Base-by-base conservation (phyloP, 208 protist species). In the Leishmania major region DNA sequence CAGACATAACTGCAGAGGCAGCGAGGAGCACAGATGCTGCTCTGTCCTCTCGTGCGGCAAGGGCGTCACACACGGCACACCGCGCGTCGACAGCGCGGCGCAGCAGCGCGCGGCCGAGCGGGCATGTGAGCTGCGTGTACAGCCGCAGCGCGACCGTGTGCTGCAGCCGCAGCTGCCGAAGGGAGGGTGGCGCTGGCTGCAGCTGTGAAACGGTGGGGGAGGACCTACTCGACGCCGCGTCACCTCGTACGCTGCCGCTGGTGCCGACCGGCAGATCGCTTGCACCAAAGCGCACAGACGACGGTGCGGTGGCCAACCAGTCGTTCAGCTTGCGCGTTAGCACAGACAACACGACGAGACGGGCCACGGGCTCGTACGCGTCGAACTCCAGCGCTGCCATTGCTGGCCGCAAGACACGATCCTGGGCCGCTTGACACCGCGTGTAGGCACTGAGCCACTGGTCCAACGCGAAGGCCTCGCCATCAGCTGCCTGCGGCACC, bases 341-440 rank as follows among this genome's bases (percentile, higher is more conserved):
- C 1, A 93, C 80, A 13, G 78, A 74, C 2, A 89, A 45, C 43
- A 92, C 8, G 37, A 88, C 88, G 28, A 89, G 82, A 6, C 92
- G 88, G 51, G 92, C 89, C 1, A 84, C 47, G 15, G 85, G 82
- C 62, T 92, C 80, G 72, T 89, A 78, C 1, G 90, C 81, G 73
- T 92, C 92, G 77, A 88, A 87, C 78, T 90, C 88, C n/a, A 95
- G 55, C 0, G 88, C 88, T 3, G 92, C 88, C n/a, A 95, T 82
- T 17, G 88, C 69, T 22, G 84, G 85, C 15, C 92, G 89, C 84
- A 95, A 82, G 19, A 95, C 87, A 17, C 84, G 84, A 78, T 95
- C 91, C 43, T 91, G 87, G 19, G 86, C 80, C 1, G 80, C 72
- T 62, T 62, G 74, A 55, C 71, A 87, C 75, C 51, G 73, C 72